Evolutionary conservation across 2,329 filamentous ascomycete genomes (phyloP), one percentile per base, ranked within the genome.

Genomic region (Zymoseptoria brevis): DNA sequence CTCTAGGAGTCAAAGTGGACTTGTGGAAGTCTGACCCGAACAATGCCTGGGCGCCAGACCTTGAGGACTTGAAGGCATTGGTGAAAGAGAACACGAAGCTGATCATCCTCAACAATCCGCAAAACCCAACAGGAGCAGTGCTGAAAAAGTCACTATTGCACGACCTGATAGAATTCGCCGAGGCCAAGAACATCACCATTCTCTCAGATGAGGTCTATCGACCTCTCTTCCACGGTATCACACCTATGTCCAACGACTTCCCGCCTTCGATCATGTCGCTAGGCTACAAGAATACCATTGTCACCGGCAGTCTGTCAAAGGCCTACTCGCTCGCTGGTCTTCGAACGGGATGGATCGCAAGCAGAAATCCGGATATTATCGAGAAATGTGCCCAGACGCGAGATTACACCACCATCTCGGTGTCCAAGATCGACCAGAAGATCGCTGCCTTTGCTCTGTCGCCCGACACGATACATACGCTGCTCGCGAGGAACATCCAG

Each of bases 361-460:
- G 86, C 13, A 83, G 83, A 24, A 83, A 84, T 71, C 69, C 71
- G 4, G 75, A 76, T 0, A 79, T 95, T 58, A 80, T 93, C 56
- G 81, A 85, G 55, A 77, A 80, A 13, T 79, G 88, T 62, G 84
- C 86, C 9, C 74, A 77, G 13, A 85, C 86, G 1, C 80, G 90
- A 49, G 87, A 94, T 72, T 95, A 94, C 76, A 95, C 89, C 3
- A 91, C 88, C 24, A 95, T 95, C 67, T 88, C 87, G 48, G 89
- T 95, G 0, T 89, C 88, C n/a, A 84, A 87, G 68, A 76, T 96
- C 6, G 90, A 95, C 71, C 89, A 96, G 71, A 81, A 83, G 54
- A 79, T 96, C 9, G 91, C 90, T 1, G 81, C 83, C 26, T 93
- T 86, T 68, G 90, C 91, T 0, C 76, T 96, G 7, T 82, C 83